Base-by-base conservation (phyloP, 2,329 filamentous ascomycete genomes). In the Aspergillus fischeri region DNA sequence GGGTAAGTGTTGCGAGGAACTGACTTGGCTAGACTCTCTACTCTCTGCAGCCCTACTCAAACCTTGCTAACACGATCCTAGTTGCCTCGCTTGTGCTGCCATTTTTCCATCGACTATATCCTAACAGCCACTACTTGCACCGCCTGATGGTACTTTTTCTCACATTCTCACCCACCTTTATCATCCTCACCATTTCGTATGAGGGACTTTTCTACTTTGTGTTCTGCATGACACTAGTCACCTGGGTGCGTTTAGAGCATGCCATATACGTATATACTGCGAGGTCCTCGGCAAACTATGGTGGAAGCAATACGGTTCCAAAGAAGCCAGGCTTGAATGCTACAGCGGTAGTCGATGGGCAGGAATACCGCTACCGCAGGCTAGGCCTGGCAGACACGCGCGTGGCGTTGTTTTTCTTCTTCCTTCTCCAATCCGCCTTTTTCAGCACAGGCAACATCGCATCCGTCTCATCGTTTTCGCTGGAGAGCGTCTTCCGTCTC, bases 381-480 rank as follows among this genome's bases (percentile, higher is more conserved):
- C 81, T 97, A 51, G 86, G 83, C 1, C 81, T 97, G 5, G 83
- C 89, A n/a, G 94, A 99, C 71, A 86, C 88, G 3, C 89, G 95
- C 41, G 88, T 96, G 38, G 89, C 91, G 1, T 83, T 99, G 6
- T 97, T 97, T 80, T 97, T 97, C 81, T 88, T 99, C 74, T 92
- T 91, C 64, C 84, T 99, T 42, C 83, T 99, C 5, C 94, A 99
- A 75, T 93, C 92, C 3, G 94, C 89, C 52, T 99, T 99, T 76
- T 99, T 97, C 82, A 91, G 88, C 76, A 97, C 93, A 0, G 94
- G 94, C 62, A 99, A 99, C 77, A 86, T 99, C 57, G 94, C 94
- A 0, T 97, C 93, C 0, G 78, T 99, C 55, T 96, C 92, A 17
- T 90, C 91, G 1, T 99, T 99, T 78, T 95, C 90, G 60, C 80